These are phyloP conservation scores for Acmispon strigosus DNA, from an alignment of 306 rosid species.

Conservation along the genomic window DNA sequence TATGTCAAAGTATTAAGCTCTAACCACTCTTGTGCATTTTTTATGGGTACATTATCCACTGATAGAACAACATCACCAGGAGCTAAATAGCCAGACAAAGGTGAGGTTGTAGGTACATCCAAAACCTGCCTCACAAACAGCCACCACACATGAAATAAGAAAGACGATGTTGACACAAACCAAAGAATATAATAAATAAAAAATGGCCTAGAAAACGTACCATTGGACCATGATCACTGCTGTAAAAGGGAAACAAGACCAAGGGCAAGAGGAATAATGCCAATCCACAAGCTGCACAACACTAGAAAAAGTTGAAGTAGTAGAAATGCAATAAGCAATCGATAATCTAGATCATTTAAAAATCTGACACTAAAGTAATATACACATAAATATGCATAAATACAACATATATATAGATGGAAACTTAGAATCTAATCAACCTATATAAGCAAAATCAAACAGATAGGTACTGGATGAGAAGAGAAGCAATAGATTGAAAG, in stretches of 20 bases:
- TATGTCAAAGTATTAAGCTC: slow-evolving; percentile 39
- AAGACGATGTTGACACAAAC: background rate
- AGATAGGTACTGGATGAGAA: too few species aligned
- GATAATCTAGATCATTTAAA: background rate
- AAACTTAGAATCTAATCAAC: background rate
- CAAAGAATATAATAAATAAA: background rate
- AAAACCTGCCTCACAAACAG: slow-evolving; percentile 52
- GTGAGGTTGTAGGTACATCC: slow-evolving; percentile 51
- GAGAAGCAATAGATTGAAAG: too few species aligned
- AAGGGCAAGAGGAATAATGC: slow-evolving; percentile 61
- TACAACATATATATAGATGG: background rate
- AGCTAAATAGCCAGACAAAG: slow-evolving; percentile 63
- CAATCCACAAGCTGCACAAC: slow-evolving; percentile 73
- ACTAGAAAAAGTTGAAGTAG: slow-evolving; percentile 36
- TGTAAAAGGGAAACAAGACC: slow-evolving; percentile 72
- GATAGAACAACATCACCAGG: slow-evolving; percentile 63
- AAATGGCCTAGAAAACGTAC: slow-evolving; percentile 32
- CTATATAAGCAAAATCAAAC: background rate
- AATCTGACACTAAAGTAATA: background rate
- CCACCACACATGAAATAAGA: slow-evolving; percentile 18
- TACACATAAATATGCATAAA: background rate
- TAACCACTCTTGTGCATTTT: slow-evolving; percentile 63
- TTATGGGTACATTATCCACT: slow-evolving; percentile 52
- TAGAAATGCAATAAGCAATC: slow-evolving; percentile 14
- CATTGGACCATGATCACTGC: slow-evolving; percentile 44